Base-by-base conservation (phyloP, 2,329 filamentous ascomycete genomes). In the Penicillium sp. region DNA sequence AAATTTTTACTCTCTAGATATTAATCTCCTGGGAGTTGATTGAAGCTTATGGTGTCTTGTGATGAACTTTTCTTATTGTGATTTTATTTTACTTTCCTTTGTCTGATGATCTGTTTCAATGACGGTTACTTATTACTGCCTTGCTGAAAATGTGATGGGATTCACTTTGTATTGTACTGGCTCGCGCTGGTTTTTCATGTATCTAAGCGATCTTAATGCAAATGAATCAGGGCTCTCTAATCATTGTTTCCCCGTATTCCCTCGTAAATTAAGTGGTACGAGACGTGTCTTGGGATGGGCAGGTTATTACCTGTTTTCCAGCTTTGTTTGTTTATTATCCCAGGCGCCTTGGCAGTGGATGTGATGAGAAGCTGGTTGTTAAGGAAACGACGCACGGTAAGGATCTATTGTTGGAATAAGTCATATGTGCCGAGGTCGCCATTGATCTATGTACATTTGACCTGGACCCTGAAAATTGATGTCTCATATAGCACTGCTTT, bases 1-100 rank as follows among this genome's bases (percentile, higher is more conserved):
- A 87, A 73, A 71, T 66, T 48, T 55, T 56, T 45, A 55, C 56
- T 49, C 39, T 42, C 39, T 42, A 42, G 49, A 58, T 39, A 24
- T 49, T 57, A 37, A 53, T 44, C 24, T 50, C 37, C 16, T 21
- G 29, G 42, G 50, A 53, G 42, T 53, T 45, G 39, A 35, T 26
- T 50, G 37, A 47, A 27, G 22, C 31, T 37, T 44, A 26, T 29
- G 48, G 59, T 52, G 55, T 62, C 55, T 56, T 54, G 56, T 55
- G 55, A 55, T 64, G 57, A 61, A 35, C 45, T 35, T 52, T 62
- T 49, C 58, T 55, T 51, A 47, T 53, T 54, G 52, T 52, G 35
- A 49, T 35, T 58, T 55, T 56, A 43, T 53, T 47, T 58, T 63
- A 57, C 54, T 67, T 62, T 65, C 63, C 52, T 65, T 63, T 67